Evolutionary conservation across 1,139 yeast genomes (phyloP).

Genomic region (Schizosaccharomyces versatilis): DNA sequence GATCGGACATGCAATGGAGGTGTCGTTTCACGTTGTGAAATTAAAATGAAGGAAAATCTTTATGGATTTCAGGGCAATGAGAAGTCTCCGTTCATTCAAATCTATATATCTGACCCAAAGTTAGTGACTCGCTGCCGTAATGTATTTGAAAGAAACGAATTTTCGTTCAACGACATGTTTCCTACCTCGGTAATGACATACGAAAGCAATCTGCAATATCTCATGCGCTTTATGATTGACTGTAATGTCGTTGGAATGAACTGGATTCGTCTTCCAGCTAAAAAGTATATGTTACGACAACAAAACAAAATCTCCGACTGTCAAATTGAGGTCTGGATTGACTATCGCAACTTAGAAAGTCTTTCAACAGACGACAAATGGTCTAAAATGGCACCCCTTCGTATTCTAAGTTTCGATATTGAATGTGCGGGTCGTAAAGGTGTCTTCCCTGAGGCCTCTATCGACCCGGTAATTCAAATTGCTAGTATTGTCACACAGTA

Average conservation of each 20-base stretch:
- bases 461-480: constrained; percentile 87
- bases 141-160: constrained; percentile 65
- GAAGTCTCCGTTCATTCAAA: constrained; percentile 58
- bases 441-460: constrained; percentile 81
- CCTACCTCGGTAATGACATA: constrained; percentile 38
- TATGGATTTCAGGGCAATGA: constrained; percentile 81
- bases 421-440: constrained; percentile 98
- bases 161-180: constrained; percentile 29
- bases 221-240: constrained; percentile 76
- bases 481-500: constrained; percentile 77
- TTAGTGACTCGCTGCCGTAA: constrained; percentile 46
- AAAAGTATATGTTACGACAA: constrained; percentile 31
- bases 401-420: constrained; percentile 84
- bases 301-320: constrained; percentile 39
- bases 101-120: constrained; percentile 42
- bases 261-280: constrained; percentile 77
- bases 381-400: constrained; percentile 80
- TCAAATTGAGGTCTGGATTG: constrained; percentile 59
- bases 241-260: constrained; percentile 84
- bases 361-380: constrained; percentile 87
- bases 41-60: constrained; percentile 54
- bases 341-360: constrained; percentile 45
- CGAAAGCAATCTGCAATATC: constrained; percentile 62
- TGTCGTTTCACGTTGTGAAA: constrained; percentile 42
- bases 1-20: constrained; percentile 28